Conservation (phyloP, 352 stramenopile species). For the Globisporangium lucens region DNA sequence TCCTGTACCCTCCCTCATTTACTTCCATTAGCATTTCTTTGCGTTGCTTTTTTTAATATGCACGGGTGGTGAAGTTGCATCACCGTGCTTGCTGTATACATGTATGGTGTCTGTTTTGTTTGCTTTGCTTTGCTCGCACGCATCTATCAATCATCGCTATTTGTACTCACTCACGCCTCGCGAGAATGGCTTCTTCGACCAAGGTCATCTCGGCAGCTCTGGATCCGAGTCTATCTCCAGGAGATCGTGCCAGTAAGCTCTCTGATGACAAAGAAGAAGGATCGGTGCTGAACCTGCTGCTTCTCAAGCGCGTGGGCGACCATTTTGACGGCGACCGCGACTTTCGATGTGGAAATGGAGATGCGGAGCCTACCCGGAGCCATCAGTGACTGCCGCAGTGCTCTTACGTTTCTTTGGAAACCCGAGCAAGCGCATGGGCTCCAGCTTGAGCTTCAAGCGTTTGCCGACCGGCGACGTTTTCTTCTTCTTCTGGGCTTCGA, state of each 20-base stretch:
- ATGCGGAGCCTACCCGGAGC: not conserved
- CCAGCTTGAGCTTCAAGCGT: constrained; percentile 32
- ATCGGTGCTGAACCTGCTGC: not conserved
- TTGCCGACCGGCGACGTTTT: constrained; percentile 9
- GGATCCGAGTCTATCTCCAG: not conserved
- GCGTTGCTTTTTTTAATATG: not conserved
- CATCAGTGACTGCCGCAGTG: not conserved
- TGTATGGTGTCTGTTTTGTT: constrained; percentile 1
- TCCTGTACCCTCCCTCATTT: not conserved
- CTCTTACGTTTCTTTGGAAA: constrained; percentile 14
- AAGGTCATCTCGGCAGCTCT: not conserved
- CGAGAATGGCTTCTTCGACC: constrained; percentile 8
- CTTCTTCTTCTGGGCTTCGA: constrained; percentile 25
- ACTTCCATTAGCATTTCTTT: not conserved
- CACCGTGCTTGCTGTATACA: not conserved
- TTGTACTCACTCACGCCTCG: not conserved
- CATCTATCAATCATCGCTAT: not conserved
- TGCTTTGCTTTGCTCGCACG: not conserved
- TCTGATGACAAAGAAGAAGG: not conserved
- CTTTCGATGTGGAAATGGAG: not conserved
- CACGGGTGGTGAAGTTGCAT: not conserved
- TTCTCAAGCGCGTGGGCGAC: not conserved
- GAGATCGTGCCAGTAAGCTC: not conserved
- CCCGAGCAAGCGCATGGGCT: constrained; percentile 29
- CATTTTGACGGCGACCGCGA: constrained; percentile 9